Conservation (phyloP, 805 yeast species). For the Sugiyamaella chiloensis region DNA sequence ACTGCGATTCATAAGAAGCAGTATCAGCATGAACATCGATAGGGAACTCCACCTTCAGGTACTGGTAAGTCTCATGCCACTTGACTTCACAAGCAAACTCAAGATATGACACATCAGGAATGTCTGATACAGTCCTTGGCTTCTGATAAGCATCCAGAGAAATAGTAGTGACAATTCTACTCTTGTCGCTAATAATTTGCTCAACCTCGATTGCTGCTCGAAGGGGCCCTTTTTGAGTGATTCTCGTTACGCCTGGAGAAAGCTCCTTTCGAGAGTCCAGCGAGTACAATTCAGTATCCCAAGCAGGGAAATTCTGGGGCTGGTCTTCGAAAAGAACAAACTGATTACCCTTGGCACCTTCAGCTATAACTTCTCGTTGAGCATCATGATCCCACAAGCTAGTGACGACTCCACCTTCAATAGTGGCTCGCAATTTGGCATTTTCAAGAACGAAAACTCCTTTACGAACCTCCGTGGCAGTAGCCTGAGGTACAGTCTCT, state of each 20-base stretch:
- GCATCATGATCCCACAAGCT: conserved; percentile 60
- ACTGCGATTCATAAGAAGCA: conserved; percentile 91
- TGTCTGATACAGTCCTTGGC: conserved; percentile 23
- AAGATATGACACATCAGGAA: conserved; percentile 39
- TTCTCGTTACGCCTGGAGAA: conserved; percentile 38
- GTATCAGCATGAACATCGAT: conserved; percentile 71
- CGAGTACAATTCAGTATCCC: conserved; percentile 95
- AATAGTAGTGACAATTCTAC: conserved; percentile 63
- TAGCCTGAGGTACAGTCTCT: conserved; percentile 33
- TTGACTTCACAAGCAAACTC: conserved; percentile 60
- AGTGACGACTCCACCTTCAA: conserved; percentile 60
- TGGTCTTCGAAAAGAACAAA: conserved; percentile 82
- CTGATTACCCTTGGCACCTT: conserved; percentile 68
- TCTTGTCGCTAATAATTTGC: conserved; percentile 54
- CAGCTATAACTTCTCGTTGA: conserved; percentile 65
- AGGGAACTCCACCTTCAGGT: conserved; percentile 93
- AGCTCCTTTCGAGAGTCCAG: conserved; percentile 64
- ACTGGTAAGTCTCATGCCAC: conserved; percentile 87
- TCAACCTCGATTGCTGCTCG: conserved; percentile 61
- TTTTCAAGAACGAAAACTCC: conserved; percentile 55
- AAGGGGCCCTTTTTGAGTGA: conserved; percentile 51
- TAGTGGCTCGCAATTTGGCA: conserved; percentile 53
- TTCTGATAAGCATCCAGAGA: conserved; percentile 56
- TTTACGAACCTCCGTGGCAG: conserved; percentile 41
- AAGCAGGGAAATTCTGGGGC: conserved; percentile 89